phyloP scores from a whole-genome alignment of 352 stramenopile genomes.

The Phytophthora sp. region DNA sequence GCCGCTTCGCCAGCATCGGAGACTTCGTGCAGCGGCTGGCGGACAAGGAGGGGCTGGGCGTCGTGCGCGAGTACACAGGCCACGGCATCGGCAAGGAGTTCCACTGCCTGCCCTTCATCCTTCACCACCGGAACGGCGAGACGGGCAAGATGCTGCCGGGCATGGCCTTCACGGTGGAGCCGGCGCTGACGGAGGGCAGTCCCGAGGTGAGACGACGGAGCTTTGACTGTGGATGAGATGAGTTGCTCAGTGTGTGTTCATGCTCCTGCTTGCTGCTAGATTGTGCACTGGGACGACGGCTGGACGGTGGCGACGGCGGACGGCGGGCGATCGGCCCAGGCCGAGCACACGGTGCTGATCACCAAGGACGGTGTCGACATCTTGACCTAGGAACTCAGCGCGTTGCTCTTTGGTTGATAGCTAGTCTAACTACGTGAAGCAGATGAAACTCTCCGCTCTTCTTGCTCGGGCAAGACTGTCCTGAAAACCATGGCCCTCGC shows the following conservation, averaged over 20 bases:
- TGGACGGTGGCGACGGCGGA: slow-evolving; percentile 97
- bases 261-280: slow-evolving; percentile 39
- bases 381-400: slow-evolving; percentile 77
- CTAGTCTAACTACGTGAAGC: slow-evolving; percentile 13
- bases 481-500: too few species aligned
- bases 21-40: slow-evolving; percentile 93
- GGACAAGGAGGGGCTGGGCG: slow-evolving; percentile 72
- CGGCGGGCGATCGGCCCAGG: slow-evolving; percentile 94
- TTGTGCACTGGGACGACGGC: slow-evolving; percentile 93
- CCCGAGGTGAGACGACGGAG: slow-evolving; percentile 61
- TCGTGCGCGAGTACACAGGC: slow-evolving; percentile 94
- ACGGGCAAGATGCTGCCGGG: slow-evolving; percentile 87
- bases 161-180: slow-evolving; percentile 99
- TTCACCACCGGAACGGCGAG: slow-evolving; percentile 89
- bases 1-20: slow-evolving; percentile 95
- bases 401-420: neutral
- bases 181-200: slow-evolving; percentile 94
- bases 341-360: slow-evolving; percentile 98
- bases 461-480: neutral
- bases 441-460: slow-evolving; percentile 8
- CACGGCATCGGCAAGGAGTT: slow-evolving; percentile 97
- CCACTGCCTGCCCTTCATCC: slow-evolving; percentile 95
- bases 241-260: neutral
- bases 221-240: neutral
- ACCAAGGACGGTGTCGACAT: slow-evolving; percentile 95